phyloP scores from a whole-genome alignment of 2,329 filamentous ascomycete genomes.

The Pseudogymnoascus sp. region DNA sequence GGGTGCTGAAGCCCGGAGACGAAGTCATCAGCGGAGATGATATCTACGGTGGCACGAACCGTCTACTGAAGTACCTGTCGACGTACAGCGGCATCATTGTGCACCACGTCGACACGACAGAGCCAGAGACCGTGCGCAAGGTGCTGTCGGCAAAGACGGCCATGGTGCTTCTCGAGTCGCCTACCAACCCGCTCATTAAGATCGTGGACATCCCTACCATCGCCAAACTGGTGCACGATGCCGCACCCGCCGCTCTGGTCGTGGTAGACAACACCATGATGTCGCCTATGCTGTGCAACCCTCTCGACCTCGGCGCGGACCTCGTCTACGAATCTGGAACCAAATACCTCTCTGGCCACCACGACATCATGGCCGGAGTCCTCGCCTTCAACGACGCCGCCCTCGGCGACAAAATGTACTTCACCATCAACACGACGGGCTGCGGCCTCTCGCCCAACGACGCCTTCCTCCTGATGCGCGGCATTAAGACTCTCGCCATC shows the following conservation, averaged over 20 bases:
- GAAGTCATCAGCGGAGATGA: slow-evolving; percentile 97
- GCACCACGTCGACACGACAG: slow-evolving; percentile 92
- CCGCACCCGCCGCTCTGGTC: slow-evolving; percentile 71
- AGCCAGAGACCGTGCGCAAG: slow-evolving; percentile 57
- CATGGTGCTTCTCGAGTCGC: slow-evolving; percentile 93
- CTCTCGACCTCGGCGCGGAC: slow-evolving; percentile 87
- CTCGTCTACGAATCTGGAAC: slow-evolving; percentile 97
- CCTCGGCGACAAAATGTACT: slow-evolving; percentile 84
- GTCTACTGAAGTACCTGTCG: slow-evolving; percentile 83
- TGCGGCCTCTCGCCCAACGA: slow-evolving; percentile 93
- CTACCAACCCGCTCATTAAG: slow-evolving; percentile 97
- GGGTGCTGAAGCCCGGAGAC: slow-evolving; percentile 81
- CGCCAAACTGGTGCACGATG: slow-evolving; percentile 64
- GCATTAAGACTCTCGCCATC: slow-evolving; percentile 92
- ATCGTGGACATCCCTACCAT: slow-evolving; percentile 87
- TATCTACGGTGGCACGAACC: slow-evolving; percentile 90
- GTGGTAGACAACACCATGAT: slow-evolving; percentile 99
- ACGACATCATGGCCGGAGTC: slow-evolving; percentile 98
- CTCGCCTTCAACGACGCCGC: slow-evolving; percentile 78
- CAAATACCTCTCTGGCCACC: slow-evolving; percentile 94
- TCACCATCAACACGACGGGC: slow-evolving; percentile 93
- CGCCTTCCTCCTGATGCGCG: slow-evolving; percentile 88
- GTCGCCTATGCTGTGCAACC: slow-evolving; percentile 87
- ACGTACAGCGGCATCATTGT: slow-evolving; percentile 86
- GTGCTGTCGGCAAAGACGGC: slow-evolving; percentile 73